phyloP scores from a whole-genome alignment of 257 asterid genomes.

The Przewalskia tangutica region DNA sequence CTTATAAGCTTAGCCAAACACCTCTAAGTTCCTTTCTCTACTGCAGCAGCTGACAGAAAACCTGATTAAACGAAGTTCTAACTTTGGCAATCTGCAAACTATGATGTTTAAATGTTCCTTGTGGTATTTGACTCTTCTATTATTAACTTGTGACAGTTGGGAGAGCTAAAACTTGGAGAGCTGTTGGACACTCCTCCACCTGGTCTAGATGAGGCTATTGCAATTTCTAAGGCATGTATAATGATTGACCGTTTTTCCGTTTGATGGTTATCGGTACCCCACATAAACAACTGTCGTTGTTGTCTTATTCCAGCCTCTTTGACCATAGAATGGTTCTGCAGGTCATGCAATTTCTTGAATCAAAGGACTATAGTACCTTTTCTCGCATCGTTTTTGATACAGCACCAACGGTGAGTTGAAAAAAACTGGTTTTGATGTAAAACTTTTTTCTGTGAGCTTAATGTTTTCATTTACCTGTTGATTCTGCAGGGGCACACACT shows the following conservation, averaged over 20 bases:
- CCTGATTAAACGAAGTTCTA: neutral
- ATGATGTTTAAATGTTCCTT: neutral
- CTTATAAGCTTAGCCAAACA: too few relatives aligned
- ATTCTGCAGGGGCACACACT: conserved; percentile 62
- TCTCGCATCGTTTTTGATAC: conserved; percentile 64
- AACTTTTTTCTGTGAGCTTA: neutral
- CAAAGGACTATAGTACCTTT: conserved; percentile 39
- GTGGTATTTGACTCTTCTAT: neutral
- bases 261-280: conserved; percentile 34
- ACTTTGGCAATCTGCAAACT: neutral
- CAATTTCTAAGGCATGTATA: conserved; percentile 51
- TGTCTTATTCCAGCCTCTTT: neutral
- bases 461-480: conserved; percentile 7
- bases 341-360: conserved; percentile 66
- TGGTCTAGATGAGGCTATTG: conserved; percentile 70
- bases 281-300: neutral
- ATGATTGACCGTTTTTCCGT: neutral
- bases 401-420: conserved; percentile 55
- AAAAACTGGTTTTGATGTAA: neutral
- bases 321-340: conserved; percentile 19
- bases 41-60: neutral
- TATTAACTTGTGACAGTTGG: conserved; percentile 27
- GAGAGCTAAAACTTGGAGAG: conserved; percentile 64
- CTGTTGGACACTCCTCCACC: conserved; percentile 64
- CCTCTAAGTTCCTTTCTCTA: neutral